phyloP scores from a whole-genome alignment of 352 stramenopile genomes.

The Thalassiosira hispida region DNA sequence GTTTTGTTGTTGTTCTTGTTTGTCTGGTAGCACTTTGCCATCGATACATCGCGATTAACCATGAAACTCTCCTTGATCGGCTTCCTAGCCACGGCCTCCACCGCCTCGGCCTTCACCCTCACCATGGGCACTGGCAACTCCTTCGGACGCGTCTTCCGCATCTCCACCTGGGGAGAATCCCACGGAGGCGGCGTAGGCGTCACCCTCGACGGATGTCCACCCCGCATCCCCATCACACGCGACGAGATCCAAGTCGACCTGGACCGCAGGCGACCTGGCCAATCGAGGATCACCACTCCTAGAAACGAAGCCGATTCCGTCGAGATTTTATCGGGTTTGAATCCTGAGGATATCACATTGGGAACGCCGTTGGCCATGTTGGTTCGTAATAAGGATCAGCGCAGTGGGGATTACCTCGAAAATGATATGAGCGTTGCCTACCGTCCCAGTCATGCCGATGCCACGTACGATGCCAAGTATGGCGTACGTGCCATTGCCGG shows the following conservation, averaged over 20 bases:
- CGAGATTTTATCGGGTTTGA: conserved; percentile 96
- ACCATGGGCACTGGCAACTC: conserved; percentile 88
- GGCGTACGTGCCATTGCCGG: conserved; percentile 95
- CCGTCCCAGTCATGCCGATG: conserved; percentile 95
- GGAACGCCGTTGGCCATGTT: conserved; percentile 97
- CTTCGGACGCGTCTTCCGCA: conserved; percentile 97
- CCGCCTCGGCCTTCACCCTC: conserved; percentile 44
- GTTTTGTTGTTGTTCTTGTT: too few species aligned
- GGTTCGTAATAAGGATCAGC: conserved; percentile 97
- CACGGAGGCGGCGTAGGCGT: conserved; percentile 97
- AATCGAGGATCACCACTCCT: conserved; percentile 98
- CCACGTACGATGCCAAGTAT: conserved; percentile 99
- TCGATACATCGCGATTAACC: neutral
- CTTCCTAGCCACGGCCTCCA: conserved; percentile 12
- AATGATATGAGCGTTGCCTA: conserved; percentile 95
- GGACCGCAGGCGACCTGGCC: conserved; percentile 94
- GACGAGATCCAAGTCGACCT: conserved; percentile 97
- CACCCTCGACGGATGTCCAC: conserved; percentile 96
- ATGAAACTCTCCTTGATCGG: conserved; percentile 30
- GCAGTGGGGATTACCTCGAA: conserved; percentile 93
- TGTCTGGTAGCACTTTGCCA: too few species aligned
- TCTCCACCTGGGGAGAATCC: conserved; percentile 98
- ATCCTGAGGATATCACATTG: conserved; percentile 90
- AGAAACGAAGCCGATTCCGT: conserved; percentile 97
- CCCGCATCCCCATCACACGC: conserved; percentile 93